A percentile compares a stretch with the other conserved stretches of the same genome.
Evolutionary conservation across 2,329 filamentous ascomycete genomes (phyloP).

Genomic region (Fusarium siculi): DNA sequence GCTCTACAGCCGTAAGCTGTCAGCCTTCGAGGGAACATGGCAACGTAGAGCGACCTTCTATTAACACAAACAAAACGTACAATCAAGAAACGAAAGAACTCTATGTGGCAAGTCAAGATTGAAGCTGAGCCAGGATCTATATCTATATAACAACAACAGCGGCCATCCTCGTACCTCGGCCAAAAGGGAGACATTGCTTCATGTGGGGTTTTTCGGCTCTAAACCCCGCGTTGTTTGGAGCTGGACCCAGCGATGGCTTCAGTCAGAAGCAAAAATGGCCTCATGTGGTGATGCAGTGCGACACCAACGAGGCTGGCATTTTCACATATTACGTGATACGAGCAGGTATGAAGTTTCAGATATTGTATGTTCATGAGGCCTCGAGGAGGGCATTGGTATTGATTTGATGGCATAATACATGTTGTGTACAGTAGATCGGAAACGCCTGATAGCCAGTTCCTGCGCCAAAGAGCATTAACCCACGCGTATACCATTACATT

Average conservation of each 20-base stretch:
- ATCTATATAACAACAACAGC: background rate
- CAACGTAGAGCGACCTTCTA: background rate
- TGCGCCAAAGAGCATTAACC: background rate
- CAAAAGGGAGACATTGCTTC: slow-evolving; percentile 37
- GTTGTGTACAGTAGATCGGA: slow-evolving; percentile 4
- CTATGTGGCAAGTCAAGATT: background rate
- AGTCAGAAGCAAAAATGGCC: slow-evolving; percentile 26
- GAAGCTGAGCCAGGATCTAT: background rate
- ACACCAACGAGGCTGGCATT: background rate
- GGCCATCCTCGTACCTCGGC: slow-evolving; percentile 38
- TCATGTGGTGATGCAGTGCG: slow-evolving; percentile 1
- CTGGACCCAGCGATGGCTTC: slow-evolving; percentile 30
- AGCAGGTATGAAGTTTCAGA: background rate
- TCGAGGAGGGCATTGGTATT: background rate
- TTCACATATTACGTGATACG: background rate
- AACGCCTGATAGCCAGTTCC: slow-evolving; percentile 27
- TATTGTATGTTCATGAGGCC: background rate
- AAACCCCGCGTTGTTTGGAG: slow-evolving; percentile 40
- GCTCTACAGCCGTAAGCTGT: slow-evolving; percentile 23
- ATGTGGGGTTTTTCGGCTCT: slow-evolving; percentile 39
- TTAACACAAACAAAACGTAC: background rate
- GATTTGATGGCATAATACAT: slow-evolving; percentile 12
- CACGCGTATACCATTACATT: slow-evolving; percentile 8
- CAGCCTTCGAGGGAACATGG: slow-evolving; percentile 29
- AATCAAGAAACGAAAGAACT: background rate